phyloP scores from a whole-genome alignment of 495 filamentous ascomycete genomes.

The Podospora sp. region DNA sequence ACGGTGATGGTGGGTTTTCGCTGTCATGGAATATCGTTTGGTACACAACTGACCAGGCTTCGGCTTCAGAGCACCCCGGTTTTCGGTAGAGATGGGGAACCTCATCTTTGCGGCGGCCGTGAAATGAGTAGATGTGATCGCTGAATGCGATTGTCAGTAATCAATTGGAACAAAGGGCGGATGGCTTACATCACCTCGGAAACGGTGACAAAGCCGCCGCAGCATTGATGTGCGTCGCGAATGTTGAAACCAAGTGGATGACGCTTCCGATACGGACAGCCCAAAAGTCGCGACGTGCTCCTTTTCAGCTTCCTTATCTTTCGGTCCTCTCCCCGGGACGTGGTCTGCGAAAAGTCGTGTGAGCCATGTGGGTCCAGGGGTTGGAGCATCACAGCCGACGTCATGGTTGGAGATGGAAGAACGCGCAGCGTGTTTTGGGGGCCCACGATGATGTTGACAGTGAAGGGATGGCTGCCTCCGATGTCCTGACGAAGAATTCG shows the following conservation, averaged over 20 bases:
- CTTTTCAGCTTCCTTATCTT: background rate
- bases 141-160: background rate
- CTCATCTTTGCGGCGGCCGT: background rate
- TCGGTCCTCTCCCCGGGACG: background rate
- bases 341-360: background rate
- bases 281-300: background rate
- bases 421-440: background rate
- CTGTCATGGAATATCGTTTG: background rate
- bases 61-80: background rate
- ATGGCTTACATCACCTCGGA: background rate
- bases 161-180: background rate
- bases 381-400: background rate
- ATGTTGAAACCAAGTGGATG: slow-evolving; percentile 5
- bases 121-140: background rate
- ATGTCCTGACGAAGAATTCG: background rate
- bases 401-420: background rate
- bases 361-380: background rate
- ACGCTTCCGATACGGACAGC: background rate
- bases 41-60: background rate
- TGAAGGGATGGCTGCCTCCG: background rate
- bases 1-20: background rate
- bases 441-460: background rate
- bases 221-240: slow-evolving; percentile 2
- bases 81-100: background rate
- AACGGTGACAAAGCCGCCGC: background rate